Base-by-base conservation (phyloP, 495 filamentous ascomycete genomes). In the Hypomontagnella submonticulosa region DNA sequence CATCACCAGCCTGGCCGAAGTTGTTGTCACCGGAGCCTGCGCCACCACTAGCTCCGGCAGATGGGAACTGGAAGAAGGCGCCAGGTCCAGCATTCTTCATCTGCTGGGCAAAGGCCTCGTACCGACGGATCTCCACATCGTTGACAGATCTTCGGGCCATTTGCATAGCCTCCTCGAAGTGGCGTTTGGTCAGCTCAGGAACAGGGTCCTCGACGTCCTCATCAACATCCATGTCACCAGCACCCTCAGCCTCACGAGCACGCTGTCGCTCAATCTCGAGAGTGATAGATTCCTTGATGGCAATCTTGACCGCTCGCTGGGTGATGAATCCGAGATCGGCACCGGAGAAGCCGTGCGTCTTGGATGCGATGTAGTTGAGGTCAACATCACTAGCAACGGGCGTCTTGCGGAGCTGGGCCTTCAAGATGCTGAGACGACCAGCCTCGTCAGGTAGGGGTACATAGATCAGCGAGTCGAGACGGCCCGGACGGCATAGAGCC, bases 271-370 rank as follows among this genome's bases (percentile, higher is more conserved):
- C 90, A 63, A 99, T 97, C 54, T 97, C 93, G 49, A 83, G 73
- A 9, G 86, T 79, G 76, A 99, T 99, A n/a, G 93, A 85, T 79
- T 99, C 88, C 86, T 97, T 99, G 82, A 99, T 99, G 63, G 95
- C 95, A 69, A 99, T 88, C 87, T 99, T 99, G 84, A 97, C 94
- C 61, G 95, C 95, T 74, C 95, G 92, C 82, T 99, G 95, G 18
- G 95, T 97, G 75, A 99, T 91, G 83, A 97, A 99, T 69, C 94
- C 96, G 76, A 99, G 87, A 90, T 99, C 95, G 75, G 95, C 95
- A 92, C 95, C 95, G 59, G 95, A 98, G 87, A 97, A 99, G 46
- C 95, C 95, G 83, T 97, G 94, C 27, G 95, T 98, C 84, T 93
- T 93, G 81, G 91, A 92, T 30, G 95, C 94, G 71, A 99, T 97